phyloP scores from a whole-genome alignment of 192 early-diverging fungal genomes.

The Borealophlyctis nickersoniae region DNA sequence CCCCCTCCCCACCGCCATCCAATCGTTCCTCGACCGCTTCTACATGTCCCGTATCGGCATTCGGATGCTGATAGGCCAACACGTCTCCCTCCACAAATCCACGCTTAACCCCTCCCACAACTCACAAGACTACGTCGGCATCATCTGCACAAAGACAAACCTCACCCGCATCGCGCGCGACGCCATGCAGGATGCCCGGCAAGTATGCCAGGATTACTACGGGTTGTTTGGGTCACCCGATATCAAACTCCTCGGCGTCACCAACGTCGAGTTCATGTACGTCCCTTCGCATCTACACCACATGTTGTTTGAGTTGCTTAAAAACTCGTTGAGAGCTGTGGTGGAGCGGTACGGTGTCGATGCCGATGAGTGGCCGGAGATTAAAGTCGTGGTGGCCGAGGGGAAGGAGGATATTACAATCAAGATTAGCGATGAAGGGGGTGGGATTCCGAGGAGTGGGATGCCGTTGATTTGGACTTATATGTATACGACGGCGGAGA shows the following conservation, averaged over 20 bases:
- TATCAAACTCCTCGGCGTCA: conserved; percentile 50
- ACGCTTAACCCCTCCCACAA: conserved; percentile 15
- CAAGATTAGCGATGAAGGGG: conserved; percentile 94
- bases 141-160: conserved; percentile 88
- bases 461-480: conserved; percentile 94
- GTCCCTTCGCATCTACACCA: conserved; percentile 93
- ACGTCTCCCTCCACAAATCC: conserved; percentile 37
- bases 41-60: conserved; percentile 98
- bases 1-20: conserved; percentile 65
- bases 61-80: conserved; percentile 89
- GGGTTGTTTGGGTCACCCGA: conserved; percentile 68
- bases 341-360: conserved; percentile 88
- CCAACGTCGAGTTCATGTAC: conserved; percentile 91
- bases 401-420: conserved; percentile 87
- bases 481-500: conserved; percentile 66
- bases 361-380: conserved; percentile 83
- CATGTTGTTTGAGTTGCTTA: conserved; percentile 96
- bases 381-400: conserved; percentile 81
- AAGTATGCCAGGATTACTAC: conserved; percentile 90
- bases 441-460: conserved; percentile 84
- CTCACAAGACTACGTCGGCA: conserved; percentile 77
- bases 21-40: conserved; percentile 91
- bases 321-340: conserved; percentile 93
- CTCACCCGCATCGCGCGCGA: conserved; percentile 79
- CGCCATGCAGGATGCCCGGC: conserved; percentile 85